Base-by-base conservation (phyloP, 106 monocot species). In the Hemerocallis citrina region DNA sequence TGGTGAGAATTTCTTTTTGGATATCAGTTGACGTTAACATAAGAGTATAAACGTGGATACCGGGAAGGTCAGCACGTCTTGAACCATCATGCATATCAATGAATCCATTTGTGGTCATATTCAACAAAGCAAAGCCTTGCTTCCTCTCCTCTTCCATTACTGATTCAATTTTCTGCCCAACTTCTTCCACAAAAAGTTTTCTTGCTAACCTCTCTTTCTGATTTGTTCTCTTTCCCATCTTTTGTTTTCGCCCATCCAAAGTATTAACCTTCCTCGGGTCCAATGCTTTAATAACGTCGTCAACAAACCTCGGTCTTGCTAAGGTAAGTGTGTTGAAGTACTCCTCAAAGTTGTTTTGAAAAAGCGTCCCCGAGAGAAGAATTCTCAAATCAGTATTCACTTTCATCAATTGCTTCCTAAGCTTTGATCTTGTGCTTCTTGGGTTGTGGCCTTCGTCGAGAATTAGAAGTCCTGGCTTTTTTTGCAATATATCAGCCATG, bases 361-460 rank as follows among this genome's bases (percentile, higher is more conserved):
- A 85, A 8, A 82, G 57, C 4, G 85, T 91, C 13, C 85, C 85
- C 6, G 85, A 91, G 27, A 91, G 69, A 65, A 91, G 74, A 45
- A 85, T 70, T 67, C 91, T 70, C 4, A 52, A 71, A 51, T 82
- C 76, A 16, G 91, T 91, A 3, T 82, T 77, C 63, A 80, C 79
- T 52, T 69, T 68, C 85, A 85, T 91, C 68, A 91, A 56, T 1
- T 67, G 46, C 49, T 54, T 85, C 51, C 90, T 73, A 12, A 91
- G 61, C 62, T 91, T 82, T 3, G 85, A 85, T 19, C 32, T 69
- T 15, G 70, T 91, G 41, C 82, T 91, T 73, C 85, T 82, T 47
- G 82, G 85, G 46, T 85, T 85, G 62, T 91, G 90, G 19, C 90
- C 90, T 68, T 91, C 91, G 51, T 91, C 91, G 3, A 91, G 68